Evolutionary conservation across 176 grass and related monocot genomes (phyloP).

Genomic region (Avena eriantha): DNA sequence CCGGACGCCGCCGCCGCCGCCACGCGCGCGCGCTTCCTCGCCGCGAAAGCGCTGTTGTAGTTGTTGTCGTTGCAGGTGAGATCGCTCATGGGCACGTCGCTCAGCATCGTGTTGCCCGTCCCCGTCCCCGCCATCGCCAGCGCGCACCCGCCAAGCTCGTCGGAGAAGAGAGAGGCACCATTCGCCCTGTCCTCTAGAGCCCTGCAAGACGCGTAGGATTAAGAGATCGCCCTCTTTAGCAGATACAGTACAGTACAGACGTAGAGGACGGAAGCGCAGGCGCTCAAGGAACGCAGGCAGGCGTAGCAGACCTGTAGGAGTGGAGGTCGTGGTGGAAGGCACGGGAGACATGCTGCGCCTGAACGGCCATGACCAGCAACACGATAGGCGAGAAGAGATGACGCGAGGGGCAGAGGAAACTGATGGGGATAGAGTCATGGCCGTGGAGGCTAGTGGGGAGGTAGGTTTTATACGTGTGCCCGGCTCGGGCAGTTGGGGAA

Average conservation of each 20-base stretch:
- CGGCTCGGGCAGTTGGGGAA: not conserved
- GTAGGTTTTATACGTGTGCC: constrained; percentile 6
- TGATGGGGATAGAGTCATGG: not conserved
- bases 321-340: constrained; percentile 39
- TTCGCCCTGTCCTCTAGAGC: not conserved
- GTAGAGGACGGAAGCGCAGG: not conserved
- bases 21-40: constrained; percentile 48
- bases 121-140: not conserved
- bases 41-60: constrained; percentile 16
- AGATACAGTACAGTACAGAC: not conserved
- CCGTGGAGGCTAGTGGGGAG: not conserved
- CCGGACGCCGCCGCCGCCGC: not conserved
- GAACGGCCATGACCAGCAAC: constrained; percentile 52
- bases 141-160: constrained; percentile 11
- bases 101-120: not conserved
- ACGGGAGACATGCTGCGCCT: constrained; percentile 43
- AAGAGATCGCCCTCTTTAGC: not conserved
- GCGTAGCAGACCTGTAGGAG: not conserved
- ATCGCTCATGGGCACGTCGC: constrained; percentile 5
- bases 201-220: not conserved
- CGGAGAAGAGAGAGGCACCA: not conserved
- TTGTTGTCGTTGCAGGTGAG: not conserved
- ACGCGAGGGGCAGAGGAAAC: not conserved
- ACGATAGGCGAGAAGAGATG: not conserved
- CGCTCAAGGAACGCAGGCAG: not conserved